phyloP scores from a whole-genome alignment of 2,329 filamentous ascomycete genomes.

The Xylaria sp. region DNA sequence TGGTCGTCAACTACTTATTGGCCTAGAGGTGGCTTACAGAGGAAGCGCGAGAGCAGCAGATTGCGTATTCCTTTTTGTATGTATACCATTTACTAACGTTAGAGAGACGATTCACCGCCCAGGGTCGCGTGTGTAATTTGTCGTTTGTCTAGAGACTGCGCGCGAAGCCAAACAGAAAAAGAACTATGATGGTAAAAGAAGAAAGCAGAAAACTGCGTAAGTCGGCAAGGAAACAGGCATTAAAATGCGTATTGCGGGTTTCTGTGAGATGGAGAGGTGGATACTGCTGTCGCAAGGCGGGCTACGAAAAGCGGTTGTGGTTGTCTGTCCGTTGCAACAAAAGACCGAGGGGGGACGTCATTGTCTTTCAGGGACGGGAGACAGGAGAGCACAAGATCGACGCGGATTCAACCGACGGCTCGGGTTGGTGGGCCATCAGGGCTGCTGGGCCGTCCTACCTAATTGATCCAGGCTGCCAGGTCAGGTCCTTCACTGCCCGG shows the following conservation, averaged over 20 bases:
- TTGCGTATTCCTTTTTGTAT: neutral
- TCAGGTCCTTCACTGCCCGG: no score
- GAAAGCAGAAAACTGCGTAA: no score
- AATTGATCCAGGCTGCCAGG: constrained; percentile 10
- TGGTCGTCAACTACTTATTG: constrained; percentile 4
- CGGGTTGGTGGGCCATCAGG: no score
- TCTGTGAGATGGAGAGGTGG: no score
- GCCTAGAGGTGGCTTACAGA: neutral
- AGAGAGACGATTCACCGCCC: neutral
- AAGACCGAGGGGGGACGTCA: constrained; percentile 15
- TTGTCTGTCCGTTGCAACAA: no score
- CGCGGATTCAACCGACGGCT: neutral
- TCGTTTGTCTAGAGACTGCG: neutral
- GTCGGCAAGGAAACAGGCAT: no score
- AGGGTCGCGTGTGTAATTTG: neutral
- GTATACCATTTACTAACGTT: neutral
- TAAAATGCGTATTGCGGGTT: no score
- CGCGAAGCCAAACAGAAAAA: neutral
- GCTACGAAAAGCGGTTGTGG: no score
- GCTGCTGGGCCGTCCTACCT: no score
- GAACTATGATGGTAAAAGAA: no score
- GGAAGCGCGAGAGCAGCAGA: neutral
- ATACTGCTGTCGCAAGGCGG: no score
- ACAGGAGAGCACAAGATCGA: constrained; percentile 18
- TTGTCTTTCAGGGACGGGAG: constrained; percentile 11